These are phyloP conservation scores for Pterocarpus santalinus DNA, from an alignment of 306 rosid species.

Conservation along the genomic window DNA sequence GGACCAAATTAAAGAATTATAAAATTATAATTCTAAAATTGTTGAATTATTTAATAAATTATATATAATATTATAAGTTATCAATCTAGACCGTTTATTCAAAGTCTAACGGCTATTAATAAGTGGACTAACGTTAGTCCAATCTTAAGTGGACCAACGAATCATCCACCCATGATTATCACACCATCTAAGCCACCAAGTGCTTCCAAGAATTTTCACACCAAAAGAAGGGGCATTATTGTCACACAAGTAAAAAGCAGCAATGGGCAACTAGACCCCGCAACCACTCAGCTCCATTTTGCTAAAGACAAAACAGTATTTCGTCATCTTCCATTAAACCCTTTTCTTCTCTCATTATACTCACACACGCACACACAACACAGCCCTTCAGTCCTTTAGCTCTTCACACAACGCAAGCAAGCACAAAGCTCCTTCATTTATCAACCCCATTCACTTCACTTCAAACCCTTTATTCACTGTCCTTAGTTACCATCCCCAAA, in stretches of 20 bases:
- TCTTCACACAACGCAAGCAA: slow-evolving; percentile 45
- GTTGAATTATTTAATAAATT: no score
- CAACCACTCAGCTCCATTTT: slow-evolving; percentile 45
- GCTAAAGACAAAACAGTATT: slow-evolving; percentile 63
- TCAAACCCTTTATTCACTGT: background rate
- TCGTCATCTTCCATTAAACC: slow-evolving; percentile 56
- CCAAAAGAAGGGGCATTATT: slow-evolving; percentile 48
- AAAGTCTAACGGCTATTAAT: no score
- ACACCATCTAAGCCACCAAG: slow-evolving; percentile 18
- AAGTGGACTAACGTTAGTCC: no score
- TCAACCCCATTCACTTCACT: background rate
- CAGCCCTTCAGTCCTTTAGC: slow-evolving; percentile 2
- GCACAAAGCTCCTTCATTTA: slow-evolving; percentile 50
- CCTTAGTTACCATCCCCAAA: slow-evolving; percentile 2
- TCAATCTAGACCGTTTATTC: no score
- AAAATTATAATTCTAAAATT: no score
- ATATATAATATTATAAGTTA: no score
- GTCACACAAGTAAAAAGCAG: slow-evolving; percentile 19
- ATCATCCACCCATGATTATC: background rate
- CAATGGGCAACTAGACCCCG: slow-evolving; percentile 38
- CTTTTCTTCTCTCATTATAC: slow-evolving; percentile 11
- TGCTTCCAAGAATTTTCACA: background rate
- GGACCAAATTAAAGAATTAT: no score
- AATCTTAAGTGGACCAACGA: no score
- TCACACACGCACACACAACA: background rate